Conservation (phyloP, 306 rosid genomes). For the Cucumis cinereus region DNA sequence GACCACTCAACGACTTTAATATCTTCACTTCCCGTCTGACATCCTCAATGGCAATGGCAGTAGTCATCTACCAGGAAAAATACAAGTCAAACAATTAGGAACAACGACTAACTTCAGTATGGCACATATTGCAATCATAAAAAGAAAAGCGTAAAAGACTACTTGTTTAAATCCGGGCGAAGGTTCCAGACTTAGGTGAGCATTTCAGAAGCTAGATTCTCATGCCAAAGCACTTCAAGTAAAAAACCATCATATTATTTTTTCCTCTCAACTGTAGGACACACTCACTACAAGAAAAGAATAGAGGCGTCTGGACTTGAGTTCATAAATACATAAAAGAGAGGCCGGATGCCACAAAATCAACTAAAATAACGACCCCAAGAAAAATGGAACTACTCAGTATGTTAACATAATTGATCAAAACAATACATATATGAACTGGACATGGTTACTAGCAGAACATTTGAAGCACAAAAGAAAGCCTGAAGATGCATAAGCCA, state of each 20-base stretch:
- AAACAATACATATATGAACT: neutral
- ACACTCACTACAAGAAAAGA: neutral
- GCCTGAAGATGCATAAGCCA: neutral
- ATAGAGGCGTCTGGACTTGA: neutral
- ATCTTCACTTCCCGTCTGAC: slow-evolving; percentile 93
- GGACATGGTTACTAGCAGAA: neutral
- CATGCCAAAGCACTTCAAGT: neutral
- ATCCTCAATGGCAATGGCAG: slow-evolving; percentile 88
- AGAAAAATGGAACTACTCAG: neutral
- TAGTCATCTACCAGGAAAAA: slow-evolving; percentile 63
- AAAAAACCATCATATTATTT: neutral
- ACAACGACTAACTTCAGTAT: neutral
- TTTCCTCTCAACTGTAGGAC: neutral
- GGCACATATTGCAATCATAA: neutral
- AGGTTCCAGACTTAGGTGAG: neutral
- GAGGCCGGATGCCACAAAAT: neutral
- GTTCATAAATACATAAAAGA: neutral
- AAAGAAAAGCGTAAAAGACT: neutral
- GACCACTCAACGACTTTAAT: slow-evolving; percentile 77
- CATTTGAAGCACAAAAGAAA: neutral
- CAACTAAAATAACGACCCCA: neutral
- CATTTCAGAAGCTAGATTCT: neutral
- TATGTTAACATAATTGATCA: neutral
- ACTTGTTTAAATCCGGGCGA: neutral
- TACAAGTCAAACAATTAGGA: neutral